Base-by-base conservation (phyloP, 2,329 filamentous ascomycete species). In the Fusarium pseudoanthophilum region DNA sequence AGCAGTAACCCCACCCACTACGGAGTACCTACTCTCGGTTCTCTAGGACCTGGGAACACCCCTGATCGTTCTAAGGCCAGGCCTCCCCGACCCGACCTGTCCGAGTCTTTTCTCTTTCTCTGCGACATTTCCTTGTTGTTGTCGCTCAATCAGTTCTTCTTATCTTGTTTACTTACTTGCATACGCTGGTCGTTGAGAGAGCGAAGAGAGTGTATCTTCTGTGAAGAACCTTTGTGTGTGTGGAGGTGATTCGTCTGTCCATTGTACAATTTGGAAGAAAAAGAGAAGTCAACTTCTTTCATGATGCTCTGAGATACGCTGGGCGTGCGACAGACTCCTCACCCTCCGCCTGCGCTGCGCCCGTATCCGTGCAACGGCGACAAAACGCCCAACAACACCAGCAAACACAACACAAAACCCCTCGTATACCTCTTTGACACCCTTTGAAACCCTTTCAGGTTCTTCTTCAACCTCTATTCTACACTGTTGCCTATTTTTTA, bases 281-380 rank as follows among this genome's bases (percentile, higher is more conserved):
- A 59, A 60, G 66, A 68, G 24, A 49, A 51, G 43, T 24, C 56
- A 24, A 36, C 73, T 63, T 58, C 67, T 67, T 72, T 62, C 75
- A 75, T 77, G 77, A 75, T 77, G 74, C 72, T 78, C 64, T 78
- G 71, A 78, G 74, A 77, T 66, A 72, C 69, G 76, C 73, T 73
- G 76, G 72, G 75, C 73, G 75, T 76, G 76, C 72, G 70, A 75
- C 69, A 70, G 66, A 72, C 67, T 69, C 66, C 64, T 71, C 60
- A 72, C 68, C 73, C 64, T 53, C 66, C 65, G 53, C 61, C 66
- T 67, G 70, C 74, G 69, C 75, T 71, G 63, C 71, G 71, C 67
- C 71, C 71, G 75, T 73, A 72, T 78, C 70, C 72, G 72, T 78
- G 74, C 74, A 74, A 78, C 76, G 61, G 71, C 56, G 55, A 71